Base-by-base conservation (phyloP, 495 filamentous ascomycete species). In the Massariosphaeria phaeospora region DNA sequence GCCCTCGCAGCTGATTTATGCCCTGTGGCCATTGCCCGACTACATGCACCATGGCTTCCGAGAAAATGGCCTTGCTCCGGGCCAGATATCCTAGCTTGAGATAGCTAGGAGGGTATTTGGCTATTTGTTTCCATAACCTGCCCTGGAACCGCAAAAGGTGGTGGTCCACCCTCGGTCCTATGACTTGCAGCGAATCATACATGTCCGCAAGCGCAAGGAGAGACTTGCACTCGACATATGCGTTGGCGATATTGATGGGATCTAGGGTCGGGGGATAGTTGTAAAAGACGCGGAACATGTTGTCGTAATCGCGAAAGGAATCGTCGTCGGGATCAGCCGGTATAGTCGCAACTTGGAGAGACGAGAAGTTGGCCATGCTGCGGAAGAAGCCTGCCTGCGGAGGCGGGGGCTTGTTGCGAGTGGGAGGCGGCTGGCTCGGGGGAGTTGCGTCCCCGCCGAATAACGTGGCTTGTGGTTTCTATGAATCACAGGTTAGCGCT, bases 241-340 rank as follows among this genome's bases (percentile, higher is more conserved):
- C 86, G 59, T 88, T 84, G 56, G 89, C 88, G 54, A 95, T 91
- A 67, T 91, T 90, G 67, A 90, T 78, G 18, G 77, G 77, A 72
- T 94, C 88, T 25, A 96, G 78, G 3, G 77, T 62, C 0, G 90
- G 89, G 1, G 89, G 73, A 66, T 94, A 85, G 67, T 95, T 95
- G 73, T 96, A 96, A 75, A 95, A 94, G 40, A 90, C 80, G 48
- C 89, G 84, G 68, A 96, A 88, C 47, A 96, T 77, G 71, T 95
- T 95, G 67, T 95, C 89, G 68, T 96, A 95, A 68, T 93, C 87
- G 40, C 86, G 85, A 29, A 96, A 72, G 21, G 88, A 75, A 41
- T 94, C 85, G 55, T 82, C 76, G 45, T 82, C 77, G 43, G 78
- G 71, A 10, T 72, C 72, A 18, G 26, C 74, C 61, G 57, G 76